Evolutionary conservation across 805 yeast genomes (phyloP), one percentile per base, ranked within the genome.

Genomic region (Nakazawaea ernobii): DNA sequence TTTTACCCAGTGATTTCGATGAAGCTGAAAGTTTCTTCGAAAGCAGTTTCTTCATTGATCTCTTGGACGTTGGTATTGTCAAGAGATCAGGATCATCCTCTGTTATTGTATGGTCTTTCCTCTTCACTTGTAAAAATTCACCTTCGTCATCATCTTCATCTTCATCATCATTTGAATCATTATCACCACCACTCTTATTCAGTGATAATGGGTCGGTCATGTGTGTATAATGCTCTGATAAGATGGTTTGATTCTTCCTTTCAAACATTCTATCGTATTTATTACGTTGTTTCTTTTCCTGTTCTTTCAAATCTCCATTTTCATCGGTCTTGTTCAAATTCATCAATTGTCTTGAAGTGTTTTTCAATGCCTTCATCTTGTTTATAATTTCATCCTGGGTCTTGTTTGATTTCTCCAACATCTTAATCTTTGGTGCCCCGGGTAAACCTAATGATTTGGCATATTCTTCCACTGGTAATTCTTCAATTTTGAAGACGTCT

Each of bases 201-300:
- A 20, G 24, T 20, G 24, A 20, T 20, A 20, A 20, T 4, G 55
- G 55, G 27, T 63, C 56, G 2, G 88, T 82, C 65, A 94, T 73
- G 50, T 81, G 86, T 65, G 82, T 65, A 61, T 90, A 94, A 62
- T 92, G 95, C 56, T 91, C 94, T 42, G 96, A 84, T 45, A 94
- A 71, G 15, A 94, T 95, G 45, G 86, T 85, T 69, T 94, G 98
- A 64, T 94, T 94, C 62, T 86, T 77, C 63, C 99, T 79, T 63
- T 89, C 95, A 67, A 94, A 94, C 96, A 94, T 91, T 52, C 91
- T 79, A 64, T 94, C 99, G 60, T 88, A 88, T 63, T 86, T 92
- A 13, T 97, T 94, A 59, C 90, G 79, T 1, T 81, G 84, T 55
- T 77, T 75, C 47, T 54, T 66, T 47, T 61, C 72, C 54, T 50